Evolutionary conservation across 495 filamentous ascomycete species (phyloP), one percentile per base, ranked within the genome.

Genomic region (Evernia prunastri): DNA sequence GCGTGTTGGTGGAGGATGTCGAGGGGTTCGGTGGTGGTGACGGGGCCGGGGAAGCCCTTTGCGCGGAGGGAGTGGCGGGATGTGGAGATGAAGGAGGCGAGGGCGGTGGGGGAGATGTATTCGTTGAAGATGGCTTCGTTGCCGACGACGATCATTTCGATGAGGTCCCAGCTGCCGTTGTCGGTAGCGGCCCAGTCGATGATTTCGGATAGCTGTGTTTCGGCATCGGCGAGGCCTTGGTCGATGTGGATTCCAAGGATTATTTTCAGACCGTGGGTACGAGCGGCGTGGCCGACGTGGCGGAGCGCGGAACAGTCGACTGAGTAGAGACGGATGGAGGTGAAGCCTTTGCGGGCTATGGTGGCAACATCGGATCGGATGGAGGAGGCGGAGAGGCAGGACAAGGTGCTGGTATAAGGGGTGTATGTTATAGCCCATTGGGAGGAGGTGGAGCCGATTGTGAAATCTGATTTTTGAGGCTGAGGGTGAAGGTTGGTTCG

Each of bases 351-450:
- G 47, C 68, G 40, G 65, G 85, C 81, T 70, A 97, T 95, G 61
- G 73, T 66, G 58, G 80, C 75, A 68, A 97, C 82, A 70, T 96
- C 90, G 51, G 66, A 59, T 62, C 75, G 60, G 71, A 97, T 84
- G 60, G 85, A 75, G 45, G 61, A 47, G 63, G 80, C 75, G 71
- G 69, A 66, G 86, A 90, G 92, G 88, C 93, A 97, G 69, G 86
- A 79, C 1, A 67, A 67, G 60, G 65, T 65, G 65, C 66, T 60
- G 70, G 79, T 78, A 80, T 92, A 97, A 25, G 92, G 90, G 47
- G 90, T 91, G 84, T 96, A 97, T 68, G 94, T 90, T 72, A 97
- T 91, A 79, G 87, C 89, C 87, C 89, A 96, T 72, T 86, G 81
- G 75, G 78, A 59, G 75, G 70, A 49, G 36, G 63, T 53, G 57